Evolutionary conservation across 129 eudicot species (phyloP).

Genomic region (Silybum marianum): DNA sequence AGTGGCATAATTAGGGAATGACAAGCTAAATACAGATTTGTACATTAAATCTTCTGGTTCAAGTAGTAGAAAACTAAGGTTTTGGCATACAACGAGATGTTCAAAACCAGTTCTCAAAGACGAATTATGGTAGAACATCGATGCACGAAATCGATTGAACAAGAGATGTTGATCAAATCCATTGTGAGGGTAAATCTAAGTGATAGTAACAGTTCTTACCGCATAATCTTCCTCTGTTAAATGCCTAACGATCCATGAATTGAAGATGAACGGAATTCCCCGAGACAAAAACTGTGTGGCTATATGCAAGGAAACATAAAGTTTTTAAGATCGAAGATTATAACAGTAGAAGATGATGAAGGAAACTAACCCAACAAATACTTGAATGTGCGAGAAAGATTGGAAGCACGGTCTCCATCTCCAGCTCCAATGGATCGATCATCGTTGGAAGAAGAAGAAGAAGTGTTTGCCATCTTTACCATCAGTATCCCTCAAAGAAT

Average conservation of each 20-base stretch:
- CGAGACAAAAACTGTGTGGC: slow-evolving; percentile 97
- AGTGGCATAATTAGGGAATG: not conserved
- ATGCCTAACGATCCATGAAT: slow-evolving; percentile 91
- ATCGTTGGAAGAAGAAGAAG: slow-evolving; percentile 20
- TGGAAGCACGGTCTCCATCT: slow-evolving; percentile 52
- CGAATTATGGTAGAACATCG: not conserved
- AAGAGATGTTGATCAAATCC: not conserved
- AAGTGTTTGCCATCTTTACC: slow-evolving; percentile 10
- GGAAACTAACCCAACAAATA: slow-evolving; percentile 66
- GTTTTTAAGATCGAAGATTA: not conserved
- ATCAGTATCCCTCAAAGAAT: slow-evolving; percentile 1
- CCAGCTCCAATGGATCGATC: not conserved
- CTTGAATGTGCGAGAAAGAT: slow-evolving; percentile 90
- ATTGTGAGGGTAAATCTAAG: not conserved
- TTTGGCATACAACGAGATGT: not conserved
- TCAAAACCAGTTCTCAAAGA: not conserved
- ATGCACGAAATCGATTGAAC: not conserved
- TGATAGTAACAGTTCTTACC: slow-evolving; percentile 34
- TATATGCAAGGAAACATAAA: slow-evolving; percentile 16
- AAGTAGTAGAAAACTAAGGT: not conserved
- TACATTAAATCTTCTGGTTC: not conserved
- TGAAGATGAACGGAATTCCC: slow-evolving; percentile 94
- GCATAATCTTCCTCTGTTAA: slow-evolving; percentile 83
- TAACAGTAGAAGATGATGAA: not conserved
- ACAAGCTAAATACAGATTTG: not conserved